phyloP scores from a whole-genome alignment of 2,329 filamentous ascomycete genomes.

The Verticillium albo-atrum region DNA sequence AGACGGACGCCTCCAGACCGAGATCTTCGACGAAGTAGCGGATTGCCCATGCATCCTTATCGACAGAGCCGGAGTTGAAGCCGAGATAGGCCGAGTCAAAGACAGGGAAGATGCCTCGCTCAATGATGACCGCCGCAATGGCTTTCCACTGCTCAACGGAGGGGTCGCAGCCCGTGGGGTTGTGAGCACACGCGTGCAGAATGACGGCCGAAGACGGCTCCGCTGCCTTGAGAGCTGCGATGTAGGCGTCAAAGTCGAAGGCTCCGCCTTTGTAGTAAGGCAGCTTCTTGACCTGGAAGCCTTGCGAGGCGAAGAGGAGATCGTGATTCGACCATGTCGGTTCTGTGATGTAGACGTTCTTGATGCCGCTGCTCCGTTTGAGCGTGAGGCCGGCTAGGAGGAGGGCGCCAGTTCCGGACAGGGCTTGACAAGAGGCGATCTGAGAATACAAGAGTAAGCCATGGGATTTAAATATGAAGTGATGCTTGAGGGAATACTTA shows the following conservation, averaged over 20 bases:
- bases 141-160: conserved; percentile 24
- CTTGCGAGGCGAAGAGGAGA: conserved; percentile 26
- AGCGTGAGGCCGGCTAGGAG: conserved; percentile 28
- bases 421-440: conserved; percentile 30
- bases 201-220: conserved; percentile 22
- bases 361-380: conserved; percentile 17
- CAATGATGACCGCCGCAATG: conserved; percentile 22
- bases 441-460: neutral
- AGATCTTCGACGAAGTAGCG: conserved; percentile 27
- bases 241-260: conserved; percentile 26
- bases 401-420: conserved; percentile 36
- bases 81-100: conserved; percentile 28
- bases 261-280: conserved; percentile 29
- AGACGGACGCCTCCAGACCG: conserved; percentile 46
- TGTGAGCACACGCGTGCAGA: conserved; percentile 37
- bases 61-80: conserved; percentile 26
- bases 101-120: conserved; percentile 20
- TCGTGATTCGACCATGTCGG: conserved; percentile 38
- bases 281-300: conserved; percentile 22
- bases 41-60: conserved; percentile 26
- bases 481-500: conserved; percentile 11
- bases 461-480: neutral
- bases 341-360: conserved; percentile 29
- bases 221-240: conserved; percentile 20
- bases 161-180: conserved; percentile 36